A percentile compares a stretch with the other conserved stretches of the same genome.
Conservation (phyloP, 2,329 filamentous ascomycete species). For the Chrysoporthe deuterocubensis region DNA sequence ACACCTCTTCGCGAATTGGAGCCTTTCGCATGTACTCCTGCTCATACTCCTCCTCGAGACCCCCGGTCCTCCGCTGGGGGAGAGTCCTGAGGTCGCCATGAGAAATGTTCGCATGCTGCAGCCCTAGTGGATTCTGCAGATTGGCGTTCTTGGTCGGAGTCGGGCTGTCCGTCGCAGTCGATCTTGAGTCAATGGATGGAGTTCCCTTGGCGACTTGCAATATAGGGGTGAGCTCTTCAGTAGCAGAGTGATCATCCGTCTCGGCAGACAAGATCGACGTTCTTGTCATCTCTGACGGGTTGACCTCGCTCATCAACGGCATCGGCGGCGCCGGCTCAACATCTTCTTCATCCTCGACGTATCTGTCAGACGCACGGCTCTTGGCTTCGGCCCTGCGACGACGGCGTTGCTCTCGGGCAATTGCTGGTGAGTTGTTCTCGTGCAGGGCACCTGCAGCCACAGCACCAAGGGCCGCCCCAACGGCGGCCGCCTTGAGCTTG, state of each 20-base stretch:
- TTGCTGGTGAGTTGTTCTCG: slow-evolving; percentile 45
- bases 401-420: slow-evolving; percentile 57
- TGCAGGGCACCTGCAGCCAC: slow-evolving; percentile 43
- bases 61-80: slow-evolving; percentile 49
- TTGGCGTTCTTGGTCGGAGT: slow-evolving; percentile 62
- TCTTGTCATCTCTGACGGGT: slow-evolving; percentile 84
- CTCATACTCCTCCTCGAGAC: slow-evolving; percentile 53
- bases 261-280: slow-evolving; percentile 85
- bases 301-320: slow-evolving; percentile 85
- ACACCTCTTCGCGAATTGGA: slow-evolving; percentile 40
- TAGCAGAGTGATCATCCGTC: slow-evolving; percentile 72
- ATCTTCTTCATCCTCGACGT: slow-evolving; percentile 56
- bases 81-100: slow-evolving; percentile 62
- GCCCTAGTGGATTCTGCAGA: slow-evolving; percentile 62
- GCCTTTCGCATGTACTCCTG: slow-evolving; percentile 50
- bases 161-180: slow-evolving; percentile 49
- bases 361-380: slow-evolving; percentile 50
- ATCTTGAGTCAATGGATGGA: slow-evolving; percentile 58
- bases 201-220: slow-evolving; percentile 67
- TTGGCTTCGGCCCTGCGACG: slow-evolving; percentile 57
- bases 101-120: slow-evolving; percentile 68
- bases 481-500: slow-evolving; percentile 49
- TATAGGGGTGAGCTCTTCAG: slow-evolving; percentile 63
- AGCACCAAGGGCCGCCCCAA: slow-evolving; percentile 48
- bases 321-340: slow-evolving; percentile 72